Conservation (phyloP, 1,284 basidiomycete genomes). For the Leccinum pallidistipes region DNA sequence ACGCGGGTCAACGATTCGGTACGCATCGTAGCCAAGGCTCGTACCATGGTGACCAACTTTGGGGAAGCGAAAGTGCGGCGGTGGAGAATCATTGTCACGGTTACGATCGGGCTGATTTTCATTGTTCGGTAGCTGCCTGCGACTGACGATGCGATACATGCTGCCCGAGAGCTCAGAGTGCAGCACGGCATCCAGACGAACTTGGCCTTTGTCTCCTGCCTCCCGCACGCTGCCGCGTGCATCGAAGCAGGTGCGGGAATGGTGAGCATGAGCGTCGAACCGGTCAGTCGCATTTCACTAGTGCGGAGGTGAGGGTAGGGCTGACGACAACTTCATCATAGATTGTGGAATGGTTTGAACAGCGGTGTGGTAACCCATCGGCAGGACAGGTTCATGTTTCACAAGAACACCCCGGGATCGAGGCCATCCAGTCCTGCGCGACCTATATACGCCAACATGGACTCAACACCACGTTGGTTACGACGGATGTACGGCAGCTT, state of each 20-base stretch:
- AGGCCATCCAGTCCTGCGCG: constrained; percentile 48
- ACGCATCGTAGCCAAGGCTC: constrained; percentile 45
- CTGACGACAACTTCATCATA: constrained; percentile 17
- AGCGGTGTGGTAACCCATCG: constrained; percentile 25
- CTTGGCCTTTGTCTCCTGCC: constrained; percentile 48
- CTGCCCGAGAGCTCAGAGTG: constrained; percentile 42
- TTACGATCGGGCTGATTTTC: neutral
- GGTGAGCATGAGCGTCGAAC: constrained; percentile 50
- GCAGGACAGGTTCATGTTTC: constrained; percentile 12
- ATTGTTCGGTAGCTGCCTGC: constrained; percentile 50
- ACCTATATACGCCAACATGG: constrained; percentile 46
- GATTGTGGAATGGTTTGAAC: constrained; percentile 46
- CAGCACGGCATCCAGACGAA: constrained; percentile 47
- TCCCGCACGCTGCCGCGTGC: constrained; percentile 55
- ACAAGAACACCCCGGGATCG: constrained; percentile 43
- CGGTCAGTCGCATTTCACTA: constrained; percentile 38
- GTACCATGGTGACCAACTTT: constrained; percentile 42
- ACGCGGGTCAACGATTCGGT: constrained; percentile 36
- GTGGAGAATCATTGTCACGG: constrained; percentile 50
- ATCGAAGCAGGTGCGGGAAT: constrained; percentile 48
- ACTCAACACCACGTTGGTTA: constrained; percentile 44
- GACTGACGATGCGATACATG: constrained; percentile 52
- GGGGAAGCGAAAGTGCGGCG: constrained; percentile 39
- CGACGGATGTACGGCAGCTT: constrained; percentile 39
- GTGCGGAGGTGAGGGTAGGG: neutral